Conservation (phyloP, 441 rosid species). For the Bruguiera hainesii region DNA sequence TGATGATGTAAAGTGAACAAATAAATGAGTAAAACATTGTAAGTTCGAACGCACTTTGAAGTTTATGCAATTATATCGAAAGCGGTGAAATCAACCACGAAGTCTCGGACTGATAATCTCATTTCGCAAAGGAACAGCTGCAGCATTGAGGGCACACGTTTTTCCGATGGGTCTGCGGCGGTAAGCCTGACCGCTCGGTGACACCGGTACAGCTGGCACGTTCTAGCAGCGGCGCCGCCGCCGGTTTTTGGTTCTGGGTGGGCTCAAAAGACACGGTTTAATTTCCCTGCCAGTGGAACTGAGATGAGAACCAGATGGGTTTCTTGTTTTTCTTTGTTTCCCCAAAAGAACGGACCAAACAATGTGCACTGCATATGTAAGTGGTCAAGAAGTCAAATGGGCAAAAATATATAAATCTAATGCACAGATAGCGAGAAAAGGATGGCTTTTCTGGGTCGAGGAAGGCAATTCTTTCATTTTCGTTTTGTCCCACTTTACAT, state of each 20-base stretch:
- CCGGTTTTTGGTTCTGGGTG: constrained; percentile 30
- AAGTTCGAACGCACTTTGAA: constrained; percentile 52
- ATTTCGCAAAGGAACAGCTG: constrained; percentile 47
- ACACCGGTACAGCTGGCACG: constrained; percentile 52
- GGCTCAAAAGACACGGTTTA: constrained; percentile 42
- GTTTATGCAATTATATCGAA: constrained; percentile 72
- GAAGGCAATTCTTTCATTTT: constrained; percentile 22
- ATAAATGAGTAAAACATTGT: no score
- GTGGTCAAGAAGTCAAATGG: not conserved
- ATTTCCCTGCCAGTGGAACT: not conserved
- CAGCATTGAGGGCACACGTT: constrained; percentile 57
- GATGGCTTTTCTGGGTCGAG: constrained; percentile 26
- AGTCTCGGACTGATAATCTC: constrained; percentile 42
- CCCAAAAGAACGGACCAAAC: not conserved
- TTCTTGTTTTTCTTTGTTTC: not conserved
- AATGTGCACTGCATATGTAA: no score
- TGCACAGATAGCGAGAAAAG: constrained; percentile 19
- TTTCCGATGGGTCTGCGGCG: constrained; percentile 34
- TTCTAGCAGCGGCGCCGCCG: constrained; percentile 18
- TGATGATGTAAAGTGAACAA: no score
- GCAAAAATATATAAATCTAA: not conserved
- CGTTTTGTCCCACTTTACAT: not conserved
- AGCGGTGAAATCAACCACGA: constrained; percentile 49
- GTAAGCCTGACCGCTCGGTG: constrained; percentile 53
- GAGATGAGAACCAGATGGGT: not conserved